These are phyloP conservation scores for Epichloe baconii DNA, from an alignment of 2,329 filamentous ascomycete genomes.

Conservation along the genomic window DNA sequence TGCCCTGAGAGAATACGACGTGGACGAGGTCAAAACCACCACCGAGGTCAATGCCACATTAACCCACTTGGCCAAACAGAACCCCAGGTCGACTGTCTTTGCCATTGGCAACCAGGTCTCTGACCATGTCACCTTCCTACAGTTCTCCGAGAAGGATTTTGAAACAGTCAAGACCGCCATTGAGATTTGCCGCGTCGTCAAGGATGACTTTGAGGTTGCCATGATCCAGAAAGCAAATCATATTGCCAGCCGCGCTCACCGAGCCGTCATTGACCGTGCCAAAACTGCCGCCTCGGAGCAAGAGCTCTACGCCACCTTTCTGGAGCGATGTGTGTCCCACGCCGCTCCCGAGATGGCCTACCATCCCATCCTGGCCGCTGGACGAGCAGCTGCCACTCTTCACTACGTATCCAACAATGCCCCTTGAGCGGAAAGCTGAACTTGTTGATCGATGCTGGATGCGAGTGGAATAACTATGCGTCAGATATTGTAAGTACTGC, in stretches of 20 bases:
- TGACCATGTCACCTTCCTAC: slow-evolving; percentile 55
- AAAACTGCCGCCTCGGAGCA: slow-evolving; percentile 59
- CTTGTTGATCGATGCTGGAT: slow-evolving; percentile 73
- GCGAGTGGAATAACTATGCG: slow-evolving; percentile 61
- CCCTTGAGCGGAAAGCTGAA: slow-evolving; percentile 58
- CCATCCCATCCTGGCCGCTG: slow-evolving; percentile 70
- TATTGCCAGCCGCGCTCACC: slow-evolving; percentile 55
- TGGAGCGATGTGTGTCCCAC: slow-evolving; percentile 60
- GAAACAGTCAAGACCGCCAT: slow-evolving; percentile 46
- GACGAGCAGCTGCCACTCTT: slow-evolving; percentile 67
- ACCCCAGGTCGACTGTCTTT: slow-evolving; percentile 41
- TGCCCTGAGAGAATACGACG: slow-evolving; percentile 63
- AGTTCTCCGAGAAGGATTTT: slow-evolving; percentile 53
- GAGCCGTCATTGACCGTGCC: slow-evolving; percentile 46
- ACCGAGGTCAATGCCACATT: slow-evolving; percentile 66
- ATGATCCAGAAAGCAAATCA: slow-evolving; percentile 60
- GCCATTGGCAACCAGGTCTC: slow-evolving; percentile 71
- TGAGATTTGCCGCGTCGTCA: slow-evolving; percentile 55
- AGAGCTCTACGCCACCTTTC: slow-evolving; percentile 70
- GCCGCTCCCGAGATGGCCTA: slow-evolving; percentile 79
- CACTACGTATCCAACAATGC: slow-evolving; percentile 78
- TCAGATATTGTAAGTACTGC: slow-evolving; percentile 42
- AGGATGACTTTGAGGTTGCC: slow-evolving; percentile 63
- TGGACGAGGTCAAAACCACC: slow-evolving; percentile 63
- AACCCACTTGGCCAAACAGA: slow-evolving; percentile 32